Conservation (phyloP, 805 yeast species). For the Starmerella etchellsii region DNA sequence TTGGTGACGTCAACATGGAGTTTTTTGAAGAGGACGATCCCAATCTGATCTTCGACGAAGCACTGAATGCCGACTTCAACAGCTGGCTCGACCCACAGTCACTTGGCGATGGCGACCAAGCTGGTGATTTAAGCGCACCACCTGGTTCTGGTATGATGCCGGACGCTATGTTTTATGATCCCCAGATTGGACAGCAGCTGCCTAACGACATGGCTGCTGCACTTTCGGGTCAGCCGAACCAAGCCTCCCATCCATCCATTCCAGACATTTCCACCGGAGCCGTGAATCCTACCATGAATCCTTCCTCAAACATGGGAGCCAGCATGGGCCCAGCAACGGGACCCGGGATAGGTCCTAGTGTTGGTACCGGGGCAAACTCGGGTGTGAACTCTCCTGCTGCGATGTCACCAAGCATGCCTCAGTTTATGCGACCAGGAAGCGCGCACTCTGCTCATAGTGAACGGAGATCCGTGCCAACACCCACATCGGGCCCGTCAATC, state of each 20-base stretch:
- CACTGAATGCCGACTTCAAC: conserved; percentile 10
- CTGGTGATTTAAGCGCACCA: not conserved
- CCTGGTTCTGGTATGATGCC: not conserved
- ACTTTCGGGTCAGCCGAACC: no score
- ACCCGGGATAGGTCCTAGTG: not conserved
- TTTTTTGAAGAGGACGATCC: conserved; percentile 17
- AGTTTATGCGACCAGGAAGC: no score
- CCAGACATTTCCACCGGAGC: no score
- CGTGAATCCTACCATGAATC: not conserved
- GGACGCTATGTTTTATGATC: not conserved
- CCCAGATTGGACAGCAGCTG: not conserved
- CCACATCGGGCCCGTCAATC: no score
- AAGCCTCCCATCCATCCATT: no score
- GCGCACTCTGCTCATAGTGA: no score
- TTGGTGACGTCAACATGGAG: no score
- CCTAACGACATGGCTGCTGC: no score
- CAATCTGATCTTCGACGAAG: conserved; percentile 15
- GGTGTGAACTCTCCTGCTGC: not conserved
- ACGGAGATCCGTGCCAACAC: no score
- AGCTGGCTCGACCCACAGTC: not conserved
- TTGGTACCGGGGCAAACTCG: not conserved
- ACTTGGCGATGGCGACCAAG: not conserved
- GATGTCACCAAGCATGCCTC: not conserved
- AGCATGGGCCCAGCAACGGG: not conserved
- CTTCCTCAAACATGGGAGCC: not conserved